These are phyloP conservation scores for Cyclaneusma minus DNA, from an alignment of 2,329 filamentous ascomycete genomes.

Conservation along the genomic window DNA sequence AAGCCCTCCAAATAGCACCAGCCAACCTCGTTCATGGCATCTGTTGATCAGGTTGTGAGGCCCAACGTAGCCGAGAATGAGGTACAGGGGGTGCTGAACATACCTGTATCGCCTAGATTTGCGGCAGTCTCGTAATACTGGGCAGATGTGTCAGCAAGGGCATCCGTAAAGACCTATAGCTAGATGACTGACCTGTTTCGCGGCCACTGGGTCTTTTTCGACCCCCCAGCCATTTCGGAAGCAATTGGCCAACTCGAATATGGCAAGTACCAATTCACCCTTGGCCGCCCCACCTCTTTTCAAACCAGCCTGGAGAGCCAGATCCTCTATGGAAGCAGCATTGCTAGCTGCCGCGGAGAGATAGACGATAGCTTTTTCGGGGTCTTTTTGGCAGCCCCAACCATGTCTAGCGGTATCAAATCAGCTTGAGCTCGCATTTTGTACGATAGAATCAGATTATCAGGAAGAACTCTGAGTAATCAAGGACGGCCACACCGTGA, in stretches of 20 bases:
- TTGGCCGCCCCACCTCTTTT: slow-evolving; percentile 91
- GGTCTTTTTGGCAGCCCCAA: slow-evolving; percentile 72
- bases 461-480: too few species aligned
- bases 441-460: slow-evolving; percentile 5
- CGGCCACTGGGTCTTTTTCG: slow-evolving; percentile 69
- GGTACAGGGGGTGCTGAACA: slow-evolving; percentile 18
- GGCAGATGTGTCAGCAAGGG: too few species aligned
- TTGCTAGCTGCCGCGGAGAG: slow-evolving; percentile 82
- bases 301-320: slow-evolving; percentile 73
- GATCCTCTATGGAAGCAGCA: slow-evolving; percentile 70
- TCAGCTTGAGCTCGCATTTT: slow-evolving; percentile 13
- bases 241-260: slow-evolving; percentile 85
- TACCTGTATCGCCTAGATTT: slow-evolving; percentile 78
- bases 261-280: slow-evolving; percentile 88
- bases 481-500: too few species aligned
- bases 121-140: slow-evolving; percentile 97
- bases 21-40: slow-evolving; percentile 93
- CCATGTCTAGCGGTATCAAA: slow-evolving; percentile 49
- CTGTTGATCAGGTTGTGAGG: slow-evolving; percentile 25
- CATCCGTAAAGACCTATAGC: slow-evolving; percentile 1
- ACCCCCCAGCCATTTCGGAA: slow-evolving; percentile 95
- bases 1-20: slow-evolving; percentile 98
- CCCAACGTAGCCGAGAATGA: slow-evolving; percentile 3
- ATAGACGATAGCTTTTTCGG: slow-evolving; percentile 61
- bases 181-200: slow-evolving; percentile 43